phyloP scores from a whole-genome alignment of 352 stramenopile species.

The Phytophthora tubulina region DNA sequence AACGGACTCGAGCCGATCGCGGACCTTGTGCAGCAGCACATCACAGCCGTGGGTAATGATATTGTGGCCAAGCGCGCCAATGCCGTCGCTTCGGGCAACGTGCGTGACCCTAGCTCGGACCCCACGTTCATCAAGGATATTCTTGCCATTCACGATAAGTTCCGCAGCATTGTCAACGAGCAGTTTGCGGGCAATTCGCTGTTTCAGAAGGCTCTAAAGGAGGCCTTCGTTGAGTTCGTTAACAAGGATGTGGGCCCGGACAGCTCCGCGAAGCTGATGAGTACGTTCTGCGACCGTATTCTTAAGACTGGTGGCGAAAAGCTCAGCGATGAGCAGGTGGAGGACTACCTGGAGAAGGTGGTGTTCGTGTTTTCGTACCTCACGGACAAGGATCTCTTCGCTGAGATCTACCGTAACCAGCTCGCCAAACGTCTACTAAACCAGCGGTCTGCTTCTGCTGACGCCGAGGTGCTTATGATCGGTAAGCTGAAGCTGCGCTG shows the following conservation, averaged over 20 bases:
- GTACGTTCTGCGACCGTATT: slow-evolving; percentile 99
- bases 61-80: slow-evolving; percentile 89
- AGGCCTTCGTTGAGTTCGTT: slow-evolving; percentile 99
- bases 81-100: slow-evolving; percentile 92
- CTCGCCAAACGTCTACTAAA: slow-evolving; percentile 98
- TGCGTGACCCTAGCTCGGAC: slow-evolving; percentile 93
- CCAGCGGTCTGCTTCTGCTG: slow-evolving; percentile 97
- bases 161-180: slow-evolving; percentile 96
- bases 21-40: slow-evolving; percentile 96
- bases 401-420: slow-evolving; percentile 99
- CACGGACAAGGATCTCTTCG: slow-evolving; percentile 99
- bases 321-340: slow-evolving; percentile 96
- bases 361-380: slow-evolving; percentile 99
- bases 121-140: slow-evolving; percentile 99
- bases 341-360: slow-evolving; percentile 97
- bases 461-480: slow-evolving; percentile 99
- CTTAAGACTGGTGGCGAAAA: slow-evolving; percentile 99
- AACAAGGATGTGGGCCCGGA: slow-evolving; percentile 98
- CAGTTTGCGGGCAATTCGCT: slow-evolving; percentile 97
- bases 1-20: slow-evolving; percentile 98
- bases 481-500: slow-evolving; percentile 99
- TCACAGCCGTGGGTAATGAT: slow-evolving; percentile 90
- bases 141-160: slow-evolving; percentile 98
- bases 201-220: slow-evolving; percentile 99
- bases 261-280: slow-evolving; percentile 99